A percentile compares a stretch with the other conserved stretches of the same genome.
Evolutionary conservation across 768 basidiomycete species (phyloP).

Genomic region (Cystobasidium onofrii): DNA sequence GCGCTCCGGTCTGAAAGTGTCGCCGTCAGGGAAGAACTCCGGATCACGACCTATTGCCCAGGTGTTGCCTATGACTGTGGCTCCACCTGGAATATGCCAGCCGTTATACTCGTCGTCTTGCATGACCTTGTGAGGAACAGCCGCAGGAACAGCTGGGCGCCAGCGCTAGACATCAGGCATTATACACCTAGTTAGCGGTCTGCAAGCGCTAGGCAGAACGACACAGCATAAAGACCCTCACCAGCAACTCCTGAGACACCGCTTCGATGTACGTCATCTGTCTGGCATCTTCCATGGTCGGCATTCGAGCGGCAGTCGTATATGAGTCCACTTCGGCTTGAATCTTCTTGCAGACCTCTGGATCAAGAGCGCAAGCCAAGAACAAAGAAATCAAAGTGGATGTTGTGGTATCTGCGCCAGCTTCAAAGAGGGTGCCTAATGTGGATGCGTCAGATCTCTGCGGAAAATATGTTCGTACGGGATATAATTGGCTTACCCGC

Average conservation of each 20-base stretch:
- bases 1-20: not conserved
- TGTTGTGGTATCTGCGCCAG: slow-evolving; percentile 41
- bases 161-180: slow-evolving; percentile 8
- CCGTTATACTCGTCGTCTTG: slow-evolving; percentile 24
- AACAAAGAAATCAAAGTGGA: slow-evolving; percentile 51
- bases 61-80: slow-evolving; percentile 32
- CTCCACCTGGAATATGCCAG: slow-evolving; percentile 11
- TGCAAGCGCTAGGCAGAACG: not conserved
- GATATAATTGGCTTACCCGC: not conserved
- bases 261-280: slow-evolving; percentile 48
- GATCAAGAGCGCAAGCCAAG: slow-evolving; percentile 60
- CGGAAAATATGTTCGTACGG: too few species aligned
- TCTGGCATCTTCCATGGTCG: slow-evolving; percentile 51
- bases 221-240: not conserved
- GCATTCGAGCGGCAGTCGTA: slow-evolving; percentile 55
- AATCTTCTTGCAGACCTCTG: slow-evolving; percentile 55
- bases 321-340: slow-evolving; percentile 62
- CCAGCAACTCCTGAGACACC: slow-evolving; percentile 47
- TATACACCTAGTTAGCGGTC: too few species aligned
- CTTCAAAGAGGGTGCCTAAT: slow-evolving; percentile 21
- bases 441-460: too few species aligned
- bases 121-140: slow-evolving; percentile 13
- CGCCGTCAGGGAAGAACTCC: slow-evolving; percentile 41
- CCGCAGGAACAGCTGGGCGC: slow-evolving; percentile 25
- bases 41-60: slow-evolving; percentile 39